Evolutionary conservation across 2,329 filamentous ascomycete genomes (phyloP).

Genomic region (Zarea fungicola): DNA sequence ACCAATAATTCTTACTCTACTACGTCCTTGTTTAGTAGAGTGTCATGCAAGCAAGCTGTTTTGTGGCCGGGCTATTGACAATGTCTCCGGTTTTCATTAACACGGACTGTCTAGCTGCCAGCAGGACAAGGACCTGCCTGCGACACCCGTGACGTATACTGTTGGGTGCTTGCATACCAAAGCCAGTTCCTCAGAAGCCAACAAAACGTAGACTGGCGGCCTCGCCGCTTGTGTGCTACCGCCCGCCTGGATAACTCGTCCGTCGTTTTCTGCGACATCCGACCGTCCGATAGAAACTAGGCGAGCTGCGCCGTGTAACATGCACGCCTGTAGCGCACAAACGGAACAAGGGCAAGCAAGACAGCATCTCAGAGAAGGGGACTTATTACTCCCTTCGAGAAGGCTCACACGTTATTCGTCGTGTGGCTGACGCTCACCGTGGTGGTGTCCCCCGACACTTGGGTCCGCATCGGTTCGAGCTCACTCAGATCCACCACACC

Average conservation of each 20-base stretch:
- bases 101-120: too few species aligned
- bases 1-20: not conserved
- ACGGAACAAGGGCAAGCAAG: too few species aligned
- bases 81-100: slow-evolving; percentile 1
- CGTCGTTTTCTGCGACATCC: too few species aligned
- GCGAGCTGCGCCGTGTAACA: too few species aligned
- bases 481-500: slow-evolving; percentile 12
- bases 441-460: not conserved
- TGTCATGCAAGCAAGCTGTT: not conserved
- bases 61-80: not conserved
- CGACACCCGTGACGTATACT: slow-evolving; percentile 4
- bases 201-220: not conserved
- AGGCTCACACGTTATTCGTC: not conserved
- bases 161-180: too few species aligned
- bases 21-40: not conserved
- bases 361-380: too few species aligned
- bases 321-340: too few species aligned
- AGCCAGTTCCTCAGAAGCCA: too few species aligned
- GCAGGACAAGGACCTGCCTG: not conserved
- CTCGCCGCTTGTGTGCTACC: not conserved
- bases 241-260: too few species aligned
- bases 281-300: too few species aligned
- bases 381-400: too few species aligned
- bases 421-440: slow-evolving; percentile 3
- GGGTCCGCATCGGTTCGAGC: slow-evolving; percentile 9